Conservation (phyloP, 176 grass and related monocot species). For the Oryza meridionalis region DNA sequence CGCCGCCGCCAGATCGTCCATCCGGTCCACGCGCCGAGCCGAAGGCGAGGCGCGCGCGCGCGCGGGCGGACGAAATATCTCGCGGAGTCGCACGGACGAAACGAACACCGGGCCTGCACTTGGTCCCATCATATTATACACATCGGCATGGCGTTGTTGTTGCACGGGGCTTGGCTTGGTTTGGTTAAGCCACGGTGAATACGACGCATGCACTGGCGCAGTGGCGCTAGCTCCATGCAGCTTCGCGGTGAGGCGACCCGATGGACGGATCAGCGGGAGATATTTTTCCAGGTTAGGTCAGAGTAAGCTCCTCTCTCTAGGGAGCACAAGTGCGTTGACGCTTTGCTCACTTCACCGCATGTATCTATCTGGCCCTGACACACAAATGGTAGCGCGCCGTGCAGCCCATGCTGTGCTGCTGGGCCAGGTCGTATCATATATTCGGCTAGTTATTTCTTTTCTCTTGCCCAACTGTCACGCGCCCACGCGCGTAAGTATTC, state of each 20-base stretch:
- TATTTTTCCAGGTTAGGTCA: background rate
- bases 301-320: background rate
- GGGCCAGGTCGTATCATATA: background rate
- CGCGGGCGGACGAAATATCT: too few species aligned
- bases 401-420: conserved; percentile 17
- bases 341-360: background rate
- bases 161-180: too few species aligned
- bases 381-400: conserved; percentile 1
- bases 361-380: background rate
- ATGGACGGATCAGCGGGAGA: background rate
- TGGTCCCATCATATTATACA: background rate
- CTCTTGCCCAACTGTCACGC: background rate
- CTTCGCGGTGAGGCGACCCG: background rate
- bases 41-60: background rate
- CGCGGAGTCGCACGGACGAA: too few species aligned
- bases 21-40: background rate
- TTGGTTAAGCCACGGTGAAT: background rate
- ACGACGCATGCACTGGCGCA: background rate
- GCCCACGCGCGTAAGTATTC: background rate
- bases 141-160: background rate
- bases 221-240: background rate
- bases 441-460: background rate
- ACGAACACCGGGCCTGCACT: too few species aligned
- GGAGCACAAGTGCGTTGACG: background rate
- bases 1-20: conserved; percentile 49